Conservation (phyloP, 2,329 filamentous ascomycete genomes). For the Hypoxylon sp. region DNA sequence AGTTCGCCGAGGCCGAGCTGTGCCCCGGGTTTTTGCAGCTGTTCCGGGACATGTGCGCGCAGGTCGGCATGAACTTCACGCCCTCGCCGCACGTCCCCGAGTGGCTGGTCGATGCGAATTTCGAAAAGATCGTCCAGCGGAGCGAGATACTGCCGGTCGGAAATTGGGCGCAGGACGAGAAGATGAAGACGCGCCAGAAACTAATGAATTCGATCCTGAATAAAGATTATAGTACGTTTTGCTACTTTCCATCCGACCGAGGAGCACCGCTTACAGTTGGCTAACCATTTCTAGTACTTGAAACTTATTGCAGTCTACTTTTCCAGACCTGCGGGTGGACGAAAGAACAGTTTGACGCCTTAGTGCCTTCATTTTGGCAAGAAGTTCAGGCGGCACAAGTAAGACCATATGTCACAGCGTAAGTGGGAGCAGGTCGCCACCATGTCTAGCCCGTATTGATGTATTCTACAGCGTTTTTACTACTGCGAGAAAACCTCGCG, state of each 20-base stretch:
- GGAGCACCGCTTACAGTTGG: background rate
- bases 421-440: slow-evolving; percentile 18
- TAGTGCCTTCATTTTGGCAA: slow-evolving; percentile 43
- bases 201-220: slow-evolving; percentile 53
- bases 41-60: slow-evolving; percentile 46
- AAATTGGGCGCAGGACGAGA: slow-evolving; percentile 55
- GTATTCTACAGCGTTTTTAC: slow-evolving; percentile 44
- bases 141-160: slow-evolving; percentile 58
- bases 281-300: slow-evolving; percentile 26
- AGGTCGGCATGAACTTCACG: slow-evolving; percentile 55
- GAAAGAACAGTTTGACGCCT: slow-evolving; percentile 42
- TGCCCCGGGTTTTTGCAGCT: slow-evolving; percentile 53
- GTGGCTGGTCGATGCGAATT: slow-evolving; percentile 54
- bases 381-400: slow-evolving; percentile 34
- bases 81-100: slow-evolving; percentile 53
- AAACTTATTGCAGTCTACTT: slow-evolving; percentile 44
- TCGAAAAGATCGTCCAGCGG: slow-evolving; percentile 55
- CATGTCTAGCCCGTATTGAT: slow-evolving; percentile 16
- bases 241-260: background rate
- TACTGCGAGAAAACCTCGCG: slow-evolving; percentile 47
- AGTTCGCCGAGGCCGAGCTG: slow-evolving; percentile 48
- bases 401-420: slow-evolving; percentile 48
- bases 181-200: slow-evolving; percentile 53
- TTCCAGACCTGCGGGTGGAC: slow-evolving; percentile 46
- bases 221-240: slow-evolving; percentile 49